These are phyloP conservation scores for Kregervanrija delftensis DNA, from an alignment of 805 yeast species.

Conservation along the genomic window DNA sequence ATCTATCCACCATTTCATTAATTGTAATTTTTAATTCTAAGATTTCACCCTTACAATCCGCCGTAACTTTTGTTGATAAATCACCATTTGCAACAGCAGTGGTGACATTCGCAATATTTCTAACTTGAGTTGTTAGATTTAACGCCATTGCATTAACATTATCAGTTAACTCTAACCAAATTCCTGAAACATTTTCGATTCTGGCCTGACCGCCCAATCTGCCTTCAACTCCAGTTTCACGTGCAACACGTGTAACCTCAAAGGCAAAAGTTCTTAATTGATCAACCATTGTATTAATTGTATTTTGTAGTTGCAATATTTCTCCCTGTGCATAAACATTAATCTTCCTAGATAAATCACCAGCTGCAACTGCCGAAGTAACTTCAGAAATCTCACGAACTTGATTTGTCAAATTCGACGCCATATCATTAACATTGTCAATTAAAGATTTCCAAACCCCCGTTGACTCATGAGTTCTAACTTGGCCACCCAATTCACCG, in stretches of 20 bases:
- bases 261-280: slow-evolving; percentile 77
- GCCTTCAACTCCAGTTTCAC: slow-evolving; percentile 89
- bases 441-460: slow-evolving; percentile 85
- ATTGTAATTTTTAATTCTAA: slow-evolving; percentile 75
- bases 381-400: slow-evolving; percentile 87
- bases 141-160: slow-evolving; percentile 88
- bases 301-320: slow-evolving; percentile 75
- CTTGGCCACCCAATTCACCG: slow-evolving; percentile 87
- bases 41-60: slow-evolving; percentile 79
- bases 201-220: slow-evolving; percentile 84
- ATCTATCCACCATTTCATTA: slow-evolving; percentile 83
- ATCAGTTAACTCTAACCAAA: slow-evolving; percentile 83
- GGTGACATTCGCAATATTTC: slow-evolving; percentile 82
- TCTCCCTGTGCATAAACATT: slow-evolving; percentile 92
- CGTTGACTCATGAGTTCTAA: slow-evolving; percentile 74
- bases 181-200: slow-evolving; percentile 73
- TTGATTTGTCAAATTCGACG: slow-evolving; percentile 77
- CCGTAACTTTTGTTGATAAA: slow-evolving; percentile 72
- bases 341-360: slow-evolving; percentile 76
- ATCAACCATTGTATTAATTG: slow-evolving; percentile 85
- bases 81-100: slow-evolving; percentile 86
- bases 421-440: slow-evolving; percentile 85
- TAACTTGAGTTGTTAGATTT: slow-evolving; percentile 79
- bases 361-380: slow-evolving; percentile 81
- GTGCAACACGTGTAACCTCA: slow-evolving; percentile 80